Evolutionary conservation across 2,329 filamentous ascomycete genomes (phyloP).

Genomic region (Myriosclerotinia curreyana): DNA sequence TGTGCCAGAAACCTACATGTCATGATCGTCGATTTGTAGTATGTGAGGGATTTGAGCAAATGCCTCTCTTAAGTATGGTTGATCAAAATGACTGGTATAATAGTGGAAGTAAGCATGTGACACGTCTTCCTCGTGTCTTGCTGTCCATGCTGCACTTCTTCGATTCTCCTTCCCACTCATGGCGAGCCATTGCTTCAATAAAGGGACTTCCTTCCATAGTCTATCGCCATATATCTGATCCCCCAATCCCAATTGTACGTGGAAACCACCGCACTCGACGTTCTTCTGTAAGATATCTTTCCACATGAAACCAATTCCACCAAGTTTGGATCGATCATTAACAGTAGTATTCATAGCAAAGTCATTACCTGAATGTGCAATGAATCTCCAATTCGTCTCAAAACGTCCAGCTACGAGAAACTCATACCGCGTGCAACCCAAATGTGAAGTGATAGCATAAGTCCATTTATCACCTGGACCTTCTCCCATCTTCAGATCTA

Average conservation of each 20-base stretch:
- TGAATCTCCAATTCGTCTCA: conserved; percentile 92
- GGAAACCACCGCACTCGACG: conserved; percentile 91
- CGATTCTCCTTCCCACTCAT: conserved; percentile 91
- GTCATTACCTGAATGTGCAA: conserved; percentile 94
- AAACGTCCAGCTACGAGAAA: conserved; percentile 89
- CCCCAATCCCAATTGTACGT: conserved; percentile 86
- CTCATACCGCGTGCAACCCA: conserved; percentile 97
- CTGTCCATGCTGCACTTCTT: conserved; percentile 88
- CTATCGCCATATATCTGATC: conserved; percentile 95
- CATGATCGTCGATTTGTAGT: conserved; percentile 90
- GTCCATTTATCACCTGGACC: conserved; percentile 83
- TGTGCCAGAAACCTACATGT: conserved; percentile 69
- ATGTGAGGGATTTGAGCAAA: conserved; percentile 97
- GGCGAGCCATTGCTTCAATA: conserved; percentile 90
- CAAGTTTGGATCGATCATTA: conserved; percentile 79
- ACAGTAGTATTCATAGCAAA: conserved; percentile 85
- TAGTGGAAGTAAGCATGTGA: conserved; percentile 98
- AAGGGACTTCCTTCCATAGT: conserved; percentile 91
- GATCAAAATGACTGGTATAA: conserved; percentile 97
- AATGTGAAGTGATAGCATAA: conserved; percentile 93
- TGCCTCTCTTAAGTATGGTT: conserved; percentile 88
- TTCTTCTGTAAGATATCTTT: conserved; percentile 98
- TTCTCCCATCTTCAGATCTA: conserved; percentile 88
- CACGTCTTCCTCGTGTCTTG: conserved; percentile 91
- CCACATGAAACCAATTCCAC: conserved; percentile 95